Evolutionary conservation across 2,329 filamentous ascomycete species (phyloP).

Genomic region (Davidsoniella eucalypti): DNA sequence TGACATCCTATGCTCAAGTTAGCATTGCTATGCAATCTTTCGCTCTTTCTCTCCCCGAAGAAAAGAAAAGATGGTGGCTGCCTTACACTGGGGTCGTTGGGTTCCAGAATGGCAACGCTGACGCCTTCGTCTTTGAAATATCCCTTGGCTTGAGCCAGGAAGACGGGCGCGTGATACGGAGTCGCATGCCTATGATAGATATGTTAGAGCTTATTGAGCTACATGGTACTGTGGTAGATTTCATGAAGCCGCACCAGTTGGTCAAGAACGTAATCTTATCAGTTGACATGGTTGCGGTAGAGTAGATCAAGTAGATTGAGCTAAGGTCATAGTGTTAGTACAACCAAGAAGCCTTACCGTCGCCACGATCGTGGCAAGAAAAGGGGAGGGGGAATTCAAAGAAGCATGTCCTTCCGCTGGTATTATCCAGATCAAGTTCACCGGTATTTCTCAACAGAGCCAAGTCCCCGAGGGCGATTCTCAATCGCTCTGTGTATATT

Average conservation of each 20-base stretch:
- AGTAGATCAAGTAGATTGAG: slow-evolving; percentile 12
- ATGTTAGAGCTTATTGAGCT: not conserved
- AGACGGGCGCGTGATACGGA: slow-evolving; percentile 64
- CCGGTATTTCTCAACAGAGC: slow-evolving; percentile 54
- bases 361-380: slow-evolving; percentile 7
- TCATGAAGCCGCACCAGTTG: slow-evolving; percentile 47
- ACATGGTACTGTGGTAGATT: slow-evolving; percentile 8
- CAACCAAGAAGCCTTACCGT: slow-evolving; percentile 23
- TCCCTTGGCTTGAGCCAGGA: slow-evolving; percentile 59
- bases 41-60: too few relatives aligned
- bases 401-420: slow-evolving; percentile 80
- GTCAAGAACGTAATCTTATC: slow-evolving; percentile 75
- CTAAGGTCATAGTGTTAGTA: not conserved
- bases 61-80: not conserved
- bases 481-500: too few relatives aligned
- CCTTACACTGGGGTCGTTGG: slow-evolving; percentile 57
- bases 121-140: slow-evolving; percentile 62
- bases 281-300: slow-evolving; percentile 49
- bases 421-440: slow-evolving; percentile 79
- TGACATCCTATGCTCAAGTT: slow-evolving; percentile 42
- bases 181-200: slow-evolving; percentile 49
- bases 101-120: slow-evolving; percentile 61
- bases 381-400: slow-evolving; percentile 28
- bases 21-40: not conserved
- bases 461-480: slow-evolving; percentile 1